Percentiles rank a stretch among this genome's conserved stretches.
Evolutionary conservation across 2,329 filamentous ascomycete genomes (phyloP).

Genomic region (Paecilomyces sp.): DNA sequence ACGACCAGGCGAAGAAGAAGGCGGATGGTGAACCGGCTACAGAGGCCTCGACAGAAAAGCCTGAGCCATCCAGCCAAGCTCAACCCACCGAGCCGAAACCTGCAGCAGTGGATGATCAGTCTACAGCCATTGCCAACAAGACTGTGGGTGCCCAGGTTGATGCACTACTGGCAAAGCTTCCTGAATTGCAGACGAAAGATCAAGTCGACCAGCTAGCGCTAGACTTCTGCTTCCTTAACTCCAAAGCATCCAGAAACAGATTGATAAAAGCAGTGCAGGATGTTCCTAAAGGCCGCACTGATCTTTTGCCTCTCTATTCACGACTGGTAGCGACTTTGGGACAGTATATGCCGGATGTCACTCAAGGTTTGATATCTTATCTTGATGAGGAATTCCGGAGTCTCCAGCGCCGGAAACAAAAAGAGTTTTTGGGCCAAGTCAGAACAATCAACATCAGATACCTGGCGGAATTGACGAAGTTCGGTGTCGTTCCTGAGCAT

Average conservation of each 20-base stretch:
- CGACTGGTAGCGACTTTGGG: slow-evolving; percentile 87
- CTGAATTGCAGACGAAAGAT: slow-evolving; percentile 87
- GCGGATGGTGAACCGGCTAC: slow-evolving; percentile 40
- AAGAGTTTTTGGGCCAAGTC: slow-evolving; percentile 92
- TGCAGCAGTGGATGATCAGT: slow-evolving; percentile 65
- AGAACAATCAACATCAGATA: slow-evolving; percentile 95
- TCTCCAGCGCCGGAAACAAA: slow-evolving; percentile 91
- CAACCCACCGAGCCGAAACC: slow-evolving; percentile 44
- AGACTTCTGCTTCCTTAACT: slow-evolving; percentile 97
- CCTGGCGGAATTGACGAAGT: slow-evolving; percentile 93
- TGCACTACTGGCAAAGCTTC: slow-evolving; percentile 76
- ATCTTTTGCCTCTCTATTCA: slow-evolving; percentile 86
- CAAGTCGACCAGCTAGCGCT: slow-evolving; percentile 85
- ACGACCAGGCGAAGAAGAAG: slow-evolving; percentile 78
- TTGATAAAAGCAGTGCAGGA: slow-evolving; percentile 90
- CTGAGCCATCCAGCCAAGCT: slow-evolving; percentile 27
- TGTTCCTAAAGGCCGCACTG: slow-evolving; percentile 86
- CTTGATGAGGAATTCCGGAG: slow-evolving; percentile 96
- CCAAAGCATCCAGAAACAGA: slow-evolving; percentile 92
- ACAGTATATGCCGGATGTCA: slow-evolving; percentile 90
- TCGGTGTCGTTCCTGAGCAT: slow-evolving; percentile 94
- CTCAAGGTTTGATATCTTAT: slow-evolving; percentile 83
- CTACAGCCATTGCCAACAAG: slow-evolving; percentile 93
- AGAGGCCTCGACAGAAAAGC: slow-evolving; percentile 39
- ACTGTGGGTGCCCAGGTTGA: slow-evolving; percentile 96